Evolutionary conservation across 345 rosid species (phyloP).

Genomic region (Angophora floribunda): DNA sequence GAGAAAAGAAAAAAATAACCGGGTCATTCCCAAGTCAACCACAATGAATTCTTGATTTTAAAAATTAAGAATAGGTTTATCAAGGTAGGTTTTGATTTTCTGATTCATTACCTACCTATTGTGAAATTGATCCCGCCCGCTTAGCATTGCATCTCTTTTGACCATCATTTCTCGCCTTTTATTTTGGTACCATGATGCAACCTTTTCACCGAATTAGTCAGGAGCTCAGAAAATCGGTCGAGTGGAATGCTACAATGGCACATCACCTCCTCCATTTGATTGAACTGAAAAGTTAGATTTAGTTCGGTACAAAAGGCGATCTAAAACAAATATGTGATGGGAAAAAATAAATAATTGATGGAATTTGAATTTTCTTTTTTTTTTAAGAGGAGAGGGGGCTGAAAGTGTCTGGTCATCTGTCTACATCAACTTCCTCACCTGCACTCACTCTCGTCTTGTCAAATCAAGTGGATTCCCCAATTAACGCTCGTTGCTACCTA

Average conservation of each 20-base stretch:
- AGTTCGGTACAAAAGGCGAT: background rate
- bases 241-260: background rate
- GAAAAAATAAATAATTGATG: background rate
- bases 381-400: background rate
- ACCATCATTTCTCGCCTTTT: background rate
- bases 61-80: background rate
- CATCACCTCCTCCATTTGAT: background rate
- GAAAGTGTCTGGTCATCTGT: conserved; percentile 36
- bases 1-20: background rate
- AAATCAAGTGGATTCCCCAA: conserved; percentile 11
- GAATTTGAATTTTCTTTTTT: background rate
- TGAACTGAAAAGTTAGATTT: background rate
- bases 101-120: background rate
- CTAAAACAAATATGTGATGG: background rate
- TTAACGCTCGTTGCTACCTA: background rate
- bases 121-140: background rate
- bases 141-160: background rate
- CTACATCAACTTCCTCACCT: conserved; percentile 32
- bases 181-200: background rate
- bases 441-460: conserved; percentile 31
- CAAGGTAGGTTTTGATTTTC: background rate
- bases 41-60: rapidly evolving
- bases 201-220: background rate
- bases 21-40: background rate
- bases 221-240: background rate